A percentile compares a stretch with the other conserved stretches of the same genome.
phyloP scores from a whole-genome alignment of 2,329 filamentous ascomycete genomes.

The Pseudogymnoascus sp. region DNA sequence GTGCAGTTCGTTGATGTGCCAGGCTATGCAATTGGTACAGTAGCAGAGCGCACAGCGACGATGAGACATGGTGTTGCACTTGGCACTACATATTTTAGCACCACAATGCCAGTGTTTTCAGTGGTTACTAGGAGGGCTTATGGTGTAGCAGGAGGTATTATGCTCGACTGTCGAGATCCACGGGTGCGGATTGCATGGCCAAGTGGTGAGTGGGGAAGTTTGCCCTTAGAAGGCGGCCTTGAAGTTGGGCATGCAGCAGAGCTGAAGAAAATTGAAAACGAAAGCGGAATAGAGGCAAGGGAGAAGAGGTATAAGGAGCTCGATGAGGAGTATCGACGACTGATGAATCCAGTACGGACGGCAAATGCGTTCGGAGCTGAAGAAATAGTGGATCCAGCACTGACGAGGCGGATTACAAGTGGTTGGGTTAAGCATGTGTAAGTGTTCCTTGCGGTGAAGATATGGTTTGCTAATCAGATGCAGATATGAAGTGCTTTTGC shows the following conservation, averaged over 20 bases:
- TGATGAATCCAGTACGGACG: slow-evolving; percentile 60
- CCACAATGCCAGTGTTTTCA: slow-evolving; percentile 55
- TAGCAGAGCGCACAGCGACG: slow-evolving; percentile 54
- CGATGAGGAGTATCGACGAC: slow-evolving; percentile 50
- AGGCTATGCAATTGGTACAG: slow-evolving; percentile 57
- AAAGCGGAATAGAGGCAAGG: slow-evolving; percentile 41
- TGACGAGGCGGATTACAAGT: slow-evolving; percentile 46
- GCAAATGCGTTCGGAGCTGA: slow-evolving; percentile 58
- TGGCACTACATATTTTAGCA: slow-evolving; percentile 54
- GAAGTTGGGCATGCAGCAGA: slow-evolving; percentile 57
- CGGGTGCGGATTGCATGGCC: slow-evolving; percentile 57
- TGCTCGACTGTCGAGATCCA: slow-evolving; percentile 56
- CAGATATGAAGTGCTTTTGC: slow-evolving; percentile 24
- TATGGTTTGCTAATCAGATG: slow-evolving; percentile 29
- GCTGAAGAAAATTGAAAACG: slow-evolving; percentile 45
- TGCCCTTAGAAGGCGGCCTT: slow-evolving; percentile 58
- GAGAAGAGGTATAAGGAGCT: slow-evolving; percentile 42
- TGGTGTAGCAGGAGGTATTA: slow-evolving; percentile 57
- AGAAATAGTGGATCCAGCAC: slow-evolving; percentile 57
- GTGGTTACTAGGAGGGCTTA: slow-evolving; percentile 54
- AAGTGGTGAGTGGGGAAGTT: slow-evolving; percentile 53
- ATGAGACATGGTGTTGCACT: slow-evolving; percentile 59
- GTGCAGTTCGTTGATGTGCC: slow-evolving; percentile 58
- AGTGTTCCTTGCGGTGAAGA: slow-evolving; percentile 21
- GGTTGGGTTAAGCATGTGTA: slow-evolving; percentile 50